Percentiles rank a stretch among this genome's conserved stretches.
Evolutionary conservation across 116 monocot species (phyloP).

Genomic region (Iris pallida): DNA sequence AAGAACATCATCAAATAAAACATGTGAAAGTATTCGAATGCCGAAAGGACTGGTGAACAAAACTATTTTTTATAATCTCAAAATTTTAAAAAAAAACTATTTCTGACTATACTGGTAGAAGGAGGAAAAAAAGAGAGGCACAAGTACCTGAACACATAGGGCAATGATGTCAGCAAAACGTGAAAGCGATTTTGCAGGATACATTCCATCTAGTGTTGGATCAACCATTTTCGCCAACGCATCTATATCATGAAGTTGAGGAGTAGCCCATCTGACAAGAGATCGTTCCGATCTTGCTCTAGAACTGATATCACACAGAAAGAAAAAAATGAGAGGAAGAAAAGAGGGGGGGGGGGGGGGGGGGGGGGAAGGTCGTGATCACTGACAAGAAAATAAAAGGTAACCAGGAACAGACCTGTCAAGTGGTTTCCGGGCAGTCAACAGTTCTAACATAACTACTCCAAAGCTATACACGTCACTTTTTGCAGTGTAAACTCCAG

Average conservation of each 20-base stretch:
- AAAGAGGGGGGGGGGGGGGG: neutral
- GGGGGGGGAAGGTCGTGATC: neutral
- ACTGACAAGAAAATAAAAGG: neutral
- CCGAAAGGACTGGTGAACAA: too few species aligned
- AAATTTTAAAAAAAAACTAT: too few species aligned
- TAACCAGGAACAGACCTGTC: conserved; percentile 46
- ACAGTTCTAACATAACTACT: conserved; percentile 76
- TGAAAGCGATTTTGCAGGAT: conserved; percentile 86
- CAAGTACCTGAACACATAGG: conserved; percentile 75
- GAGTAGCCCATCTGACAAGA: conserved; percentile 78
- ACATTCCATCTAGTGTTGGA: conserved; percentile 77
- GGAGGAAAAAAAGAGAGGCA: neutral
- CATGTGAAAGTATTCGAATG: too few species aligned
- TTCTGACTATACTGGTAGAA: neutral
- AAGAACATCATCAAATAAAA: too few species aligned
- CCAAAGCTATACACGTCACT: conserved; percentile 97
- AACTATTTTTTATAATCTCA: too few species aligned
- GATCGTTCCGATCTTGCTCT: conserved; percentile 70
- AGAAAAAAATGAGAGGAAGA: neutral
- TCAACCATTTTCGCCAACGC: conserved; percentile 85
- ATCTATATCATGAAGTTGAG: conserved; percentile 93
- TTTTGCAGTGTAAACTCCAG: conserved; percentile 79
- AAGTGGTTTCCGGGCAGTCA: conserved; percentile 81
- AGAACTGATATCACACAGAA: conserved; percentile 38
- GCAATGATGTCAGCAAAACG: conserved; percentile 92